These are phyloP conservation scores for Globisporangium yorkense DNA, from an alignment of 352 stramenopile genomes.

Conservation along the genomic window DNA sequence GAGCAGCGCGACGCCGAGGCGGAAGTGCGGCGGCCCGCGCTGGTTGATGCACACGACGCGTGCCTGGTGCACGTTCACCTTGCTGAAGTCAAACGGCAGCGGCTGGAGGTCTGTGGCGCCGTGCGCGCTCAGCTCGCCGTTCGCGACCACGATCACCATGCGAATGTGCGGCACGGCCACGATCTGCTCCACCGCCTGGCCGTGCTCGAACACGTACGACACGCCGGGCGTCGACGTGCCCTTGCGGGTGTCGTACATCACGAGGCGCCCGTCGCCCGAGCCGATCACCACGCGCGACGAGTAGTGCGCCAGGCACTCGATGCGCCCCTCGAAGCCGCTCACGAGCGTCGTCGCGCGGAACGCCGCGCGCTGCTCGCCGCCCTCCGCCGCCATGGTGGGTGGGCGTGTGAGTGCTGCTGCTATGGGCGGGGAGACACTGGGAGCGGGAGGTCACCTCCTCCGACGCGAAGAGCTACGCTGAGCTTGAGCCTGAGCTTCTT, in stretches of 20 bases:
- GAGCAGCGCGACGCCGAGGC: conserved; percentile 60
- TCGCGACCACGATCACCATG: conserved; percentile 80
- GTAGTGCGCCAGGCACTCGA: conserved; percentile 85
- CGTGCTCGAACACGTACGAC: conserved; percentile 70
- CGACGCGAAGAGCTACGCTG: too few species aligned
- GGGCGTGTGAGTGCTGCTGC: too few species aligned
- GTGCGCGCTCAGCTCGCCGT: conserved; percentile 66
- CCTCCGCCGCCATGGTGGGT: conserved; percentile 13
- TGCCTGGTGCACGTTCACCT: conserved; percentile 69
- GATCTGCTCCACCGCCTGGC: conserved; percentile 71
- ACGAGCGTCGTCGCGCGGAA: conserved; percentile 77
- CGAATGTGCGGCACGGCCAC: conserved; percentile 82
- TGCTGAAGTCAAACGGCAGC: conserved; percentile 71
- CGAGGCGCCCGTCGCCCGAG: conserved; percentile 69
- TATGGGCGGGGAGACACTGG: too few species aligned
- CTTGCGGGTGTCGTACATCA: conserved; percentile 87
- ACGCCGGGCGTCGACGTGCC: conserved; percentile 49
- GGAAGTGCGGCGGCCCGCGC: conserved; percentile 79
- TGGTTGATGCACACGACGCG: conserved; percentile 79
- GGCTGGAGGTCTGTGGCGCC: conserved; percentile 76
- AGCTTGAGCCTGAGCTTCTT: too few species aligned
- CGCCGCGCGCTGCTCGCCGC: conserved; percentile 42
- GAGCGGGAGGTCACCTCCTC: too few species aligned
- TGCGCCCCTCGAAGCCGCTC: conserved; percentile 68
- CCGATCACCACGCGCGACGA: conserved; percentile 82